phyloP scores from a whole-genome alignment of 345 rosid genomes.

The Angophora floribunda region DNA sequence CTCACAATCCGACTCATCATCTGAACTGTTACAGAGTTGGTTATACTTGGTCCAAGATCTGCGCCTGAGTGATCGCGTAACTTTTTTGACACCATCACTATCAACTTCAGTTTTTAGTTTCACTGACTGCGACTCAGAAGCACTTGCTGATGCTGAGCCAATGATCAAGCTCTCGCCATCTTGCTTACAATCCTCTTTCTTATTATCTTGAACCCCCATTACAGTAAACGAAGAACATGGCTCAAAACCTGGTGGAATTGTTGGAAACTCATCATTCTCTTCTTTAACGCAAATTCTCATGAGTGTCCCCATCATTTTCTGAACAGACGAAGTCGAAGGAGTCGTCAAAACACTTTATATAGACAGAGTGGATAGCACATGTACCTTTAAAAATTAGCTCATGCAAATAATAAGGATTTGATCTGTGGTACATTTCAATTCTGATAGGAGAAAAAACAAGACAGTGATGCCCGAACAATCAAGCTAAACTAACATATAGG shows the following conservation, averaged over 20 bases:
- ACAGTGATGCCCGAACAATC: not conserved
- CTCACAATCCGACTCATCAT: conserved; percentile 34
- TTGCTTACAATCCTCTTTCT: conserved; percentile 9
- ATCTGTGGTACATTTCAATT: not conserved
- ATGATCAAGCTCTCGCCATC: conserved; percentile 15
- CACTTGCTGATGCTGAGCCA: conserved; percentile 26
- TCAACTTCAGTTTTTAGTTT: conserved; percentile 36
- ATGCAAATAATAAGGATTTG: not conserved
- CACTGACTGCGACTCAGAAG: conserved; percentile 29
- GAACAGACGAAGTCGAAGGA: not conserved
- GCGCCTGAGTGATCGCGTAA: conserved; percentile 40
- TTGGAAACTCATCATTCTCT: conserved; percentile 77
- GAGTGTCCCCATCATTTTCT: conserved; percentile 68
- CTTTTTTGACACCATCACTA: conserved; percentile 18
- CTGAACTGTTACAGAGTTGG: conserved; percentile 25
- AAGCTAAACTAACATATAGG: not conserved
- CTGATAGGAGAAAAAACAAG: not conserved
- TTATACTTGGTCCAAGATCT: conserved; percentile 59
- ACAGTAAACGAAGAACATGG: conserved; percentile 65
- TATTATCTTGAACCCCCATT: conserved; percentile 31
- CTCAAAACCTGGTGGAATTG: conserved; percentile 97
- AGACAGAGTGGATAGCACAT: not conserved
- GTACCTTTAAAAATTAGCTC: not conserved
- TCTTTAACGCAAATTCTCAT: conserved; percentile 74
- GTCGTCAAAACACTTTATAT: not conserved